phyloP scores from a whole-genome alignment of 2,329 filamentous ascomycete species.

The Aspergillus piperis region DNA sequence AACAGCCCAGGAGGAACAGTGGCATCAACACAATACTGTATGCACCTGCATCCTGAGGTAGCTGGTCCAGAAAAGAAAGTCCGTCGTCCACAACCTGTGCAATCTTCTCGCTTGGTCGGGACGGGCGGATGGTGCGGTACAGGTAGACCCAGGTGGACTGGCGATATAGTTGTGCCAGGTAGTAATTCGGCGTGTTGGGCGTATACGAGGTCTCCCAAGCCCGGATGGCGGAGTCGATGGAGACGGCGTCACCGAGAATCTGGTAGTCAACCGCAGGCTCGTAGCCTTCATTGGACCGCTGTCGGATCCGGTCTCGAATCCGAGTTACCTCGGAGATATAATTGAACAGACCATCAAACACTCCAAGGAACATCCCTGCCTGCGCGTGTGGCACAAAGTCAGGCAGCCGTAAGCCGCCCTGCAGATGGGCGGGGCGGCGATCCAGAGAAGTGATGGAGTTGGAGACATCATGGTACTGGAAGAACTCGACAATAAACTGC shows the following conservation, averaged over 20 bases:
- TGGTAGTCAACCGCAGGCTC: constrained; percentile 73
- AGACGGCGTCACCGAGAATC: constrained; percentile 69
- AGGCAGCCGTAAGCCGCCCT: constrained; percentile 56
- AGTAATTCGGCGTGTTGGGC: constrained; percentile 55
- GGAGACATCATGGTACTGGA: constrained; percentile 74
- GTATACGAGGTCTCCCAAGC: constrained; percentile 68
- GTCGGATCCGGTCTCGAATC: constrained; percentile 72
- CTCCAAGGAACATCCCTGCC: constrained; percentile 68
- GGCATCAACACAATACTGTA: constrained; percentile 63
- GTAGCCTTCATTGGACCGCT: constrained; percentile 61
- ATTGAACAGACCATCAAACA: constrained; percentile 78
- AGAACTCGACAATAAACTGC: constrained; percentile 72
- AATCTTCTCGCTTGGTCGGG: constrained; percentile 57
- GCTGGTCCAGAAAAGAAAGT: constrained; percentile 56
- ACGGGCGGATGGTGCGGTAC: constrained; percentile 61
- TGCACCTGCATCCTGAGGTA: constrained; percentile 57
- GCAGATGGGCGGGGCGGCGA: constrained; percentile 54
- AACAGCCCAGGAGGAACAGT: constrained; percentile 62
- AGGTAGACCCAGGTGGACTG: constrained; percentile 66
- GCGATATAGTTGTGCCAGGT: constrained; percentile 60
- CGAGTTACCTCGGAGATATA: constrained; percentile 77
- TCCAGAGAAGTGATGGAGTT: constrained; percentile 60
- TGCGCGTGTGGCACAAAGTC: constrained; percentile 57
- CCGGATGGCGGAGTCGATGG: constrained; percentile 73
- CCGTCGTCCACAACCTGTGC: constrained; percentile 60